phyloP scores from a whole-genome alignment of 352 stramenopile species.

The Phytophthora multivora region DNA sequence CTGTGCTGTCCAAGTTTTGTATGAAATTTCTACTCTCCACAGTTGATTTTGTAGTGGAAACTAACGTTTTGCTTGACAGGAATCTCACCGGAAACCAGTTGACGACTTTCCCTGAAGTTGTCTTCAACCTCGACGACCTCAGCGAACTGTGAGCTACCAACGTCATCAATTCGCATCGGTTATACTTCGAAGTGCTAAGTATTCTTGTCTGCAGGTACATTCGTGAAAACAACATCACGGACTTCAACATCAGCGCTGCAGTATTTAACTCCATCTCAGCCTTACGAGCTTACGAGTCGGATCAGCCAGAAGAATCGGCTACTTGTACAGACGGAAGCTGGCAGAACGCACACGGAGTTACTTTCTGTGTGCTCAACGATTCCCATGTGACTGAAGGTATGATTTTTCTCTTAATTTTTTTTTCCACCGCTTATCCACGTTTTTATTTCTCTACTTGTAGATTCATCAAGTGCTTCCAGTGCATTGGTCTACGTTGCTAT shows the following conservation, averaged over 20 bases:
- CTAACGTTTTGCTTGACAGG: conserved; percentile 3
- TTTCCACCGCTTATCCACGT: background rate
- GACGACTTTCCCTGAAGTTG: conserved; percentile 28
- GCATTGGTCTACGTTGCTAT: conserved; percentile 26
- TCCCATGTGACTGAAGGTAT: conserved; percentile 10
- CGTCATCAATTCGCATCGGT: too few relatives aligned
- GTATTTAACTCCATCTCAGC: conserved; percentile 16
- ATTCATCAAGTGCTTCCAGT: conserved; percentile 20
- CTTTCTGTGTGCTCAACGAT: conserved; percentile 39
- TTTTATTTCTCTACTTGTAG: background rate
- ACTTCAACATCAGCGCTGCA: conserved; percentile 36
- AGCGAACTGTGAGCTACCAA: conserved; percentile 24
- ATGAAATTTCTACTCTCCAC: background rate
- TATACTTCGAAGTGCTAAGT: too few relatives aligned
- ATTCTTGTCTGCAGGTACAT: conserved; percentile 29
- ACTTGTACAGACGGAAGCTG: conserved; percentile 30
- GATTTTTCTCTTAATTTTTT: background rate
- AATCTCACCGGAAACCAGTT: conserved; percentile 43
- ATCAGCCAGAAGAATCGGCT: conserved; percentile 18
- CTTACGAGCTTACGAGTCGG: conserved; percentile 32
- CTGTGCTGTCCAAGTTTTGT: conserved; percentile 40
- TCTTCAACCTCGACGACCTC: conserved; percentile 39
- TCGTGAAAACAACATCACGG: conserved; percentile 37
- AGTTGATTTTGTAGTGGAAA: too few relatives aligned
- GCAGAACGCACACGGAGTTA: conserved; percentile 27